Evolutionary conservation across 176 grass and related monocot species (phyloP), one percentile per base, ranked within the genome.

Genomic region (Canna indica): DNA sequence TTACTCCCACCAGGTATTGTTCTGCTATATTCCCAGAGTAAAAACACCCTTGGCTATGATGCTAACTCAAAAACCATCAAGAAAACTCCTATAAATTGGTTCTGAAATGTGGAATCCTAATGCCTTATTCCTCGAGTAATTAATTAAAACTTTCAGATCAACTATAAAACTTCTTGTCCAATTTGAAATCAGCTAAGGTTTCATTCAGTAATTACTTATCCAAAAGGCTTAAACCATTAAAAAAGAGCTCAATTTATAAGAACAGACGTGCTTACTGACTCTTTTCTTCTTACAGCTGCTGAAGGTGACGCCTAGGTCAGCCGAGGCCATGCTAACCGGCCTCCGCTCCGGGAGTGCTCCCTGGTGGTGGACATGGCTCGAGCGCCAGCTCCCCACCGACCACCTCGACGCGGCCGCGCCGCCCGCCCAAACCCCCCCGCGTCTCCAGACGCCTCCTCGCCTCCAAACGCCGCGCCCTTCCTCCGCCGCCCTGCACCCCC

Each of bases 1-100:
- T 29, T 93, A 93, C 79, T 93, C 94, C 13, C 90, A 93, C 59
- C 94, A 99, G 84, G 94, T 99, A 83, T 22, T 16, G 11, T 18
- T 17, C 30, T 34, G 30, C 30, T 18, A 3, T 34, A 1, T 0
- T 5, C 7, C 30, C 26, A 7, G n/a, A 16, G 17, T 54, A 54
- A 54, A 54, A 16, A 54, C 17, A 24, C 4, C 7, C 41, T 44
- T 44, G 41, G 41, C 9, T 11, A 44, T 3, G 36, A n/a, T n/a
- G n/a, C n/a, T n/a, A n/a, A n/a, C n/a, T n/a, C n/a, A n/a, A n/a
- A n/a, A 2, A 44, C 41, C 36, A 38, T 38, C 7, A 38, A 7
- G 36, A 38, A 7, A 38, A 44, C 13, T 44, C 4, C 13, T 11
- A 44, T 44, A 44, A 44, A 44, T 44, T 8, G 5, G 22, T 54